These are phyloP conservation scores for Claviceps cyperi DNA, from an alignment of 2,329 filamentous ascomycete genomes.

Conservation along the genomic window DNA sequence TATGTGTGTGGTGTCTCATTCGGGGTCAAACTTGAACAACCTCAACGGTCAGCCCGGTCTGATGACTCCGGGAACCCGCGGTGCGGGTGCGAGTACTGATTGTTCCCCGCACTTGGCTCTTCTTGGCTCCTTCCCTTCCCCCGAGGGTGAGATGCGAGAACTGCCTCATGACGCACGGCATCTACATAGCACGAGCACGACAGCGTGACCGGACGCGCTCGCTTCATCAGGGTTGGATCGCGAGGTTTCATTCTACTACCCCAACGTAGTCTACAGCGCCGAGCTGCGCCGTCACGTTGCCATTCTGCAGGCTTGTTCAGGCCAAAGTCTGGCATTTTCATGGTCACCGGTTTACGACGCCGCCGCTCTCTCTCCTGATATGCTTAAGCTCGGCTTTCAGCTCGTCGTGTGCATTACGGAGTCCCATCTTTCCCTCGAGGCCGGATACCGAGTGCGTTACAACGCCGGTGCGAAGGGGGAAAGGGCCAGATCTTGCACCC, in stretches of 20 bases:
- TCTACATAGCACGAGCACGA: not conserved
- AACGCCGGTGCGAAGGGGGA: not conserved
- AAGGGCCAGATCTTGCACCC: not conserved
- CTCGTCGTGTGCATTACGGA: not conserved
- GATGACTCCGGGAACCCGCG: no score
- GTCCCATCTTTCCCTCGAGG: not conserved
- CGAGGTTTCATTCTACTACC: not conserved
- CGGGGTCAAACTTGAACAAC: no score
- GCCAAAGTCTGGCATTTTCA: not conserved
- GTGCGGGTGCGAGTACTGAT: no score
- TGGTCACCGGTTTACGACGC: not conserved
- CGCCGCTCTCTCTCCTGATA: not conserved
- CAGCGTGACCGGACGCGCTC: constrained; percentile 1
- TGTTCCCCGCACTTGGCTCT: no score
- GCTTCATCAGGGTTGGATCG: not conserved
- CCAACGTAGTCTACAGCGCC: not conserved
- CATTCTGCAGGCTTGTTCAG: not conserved
- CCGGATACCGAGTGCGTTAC: not conserved
- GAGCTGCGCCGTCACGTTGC: not conserved
- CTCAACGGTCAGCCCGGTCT: no score
- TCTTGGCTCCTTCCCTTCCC: no score
- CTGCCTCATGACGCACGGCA: not conserved
- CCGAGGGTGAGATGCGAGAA: not conserved
- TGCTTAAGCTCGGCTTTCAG: not conserved
- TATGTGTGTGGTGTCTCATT: no score